Base-by-base conservation (phyloP, 148 eudicot species). In the Rhododendron simsii region DNA sequence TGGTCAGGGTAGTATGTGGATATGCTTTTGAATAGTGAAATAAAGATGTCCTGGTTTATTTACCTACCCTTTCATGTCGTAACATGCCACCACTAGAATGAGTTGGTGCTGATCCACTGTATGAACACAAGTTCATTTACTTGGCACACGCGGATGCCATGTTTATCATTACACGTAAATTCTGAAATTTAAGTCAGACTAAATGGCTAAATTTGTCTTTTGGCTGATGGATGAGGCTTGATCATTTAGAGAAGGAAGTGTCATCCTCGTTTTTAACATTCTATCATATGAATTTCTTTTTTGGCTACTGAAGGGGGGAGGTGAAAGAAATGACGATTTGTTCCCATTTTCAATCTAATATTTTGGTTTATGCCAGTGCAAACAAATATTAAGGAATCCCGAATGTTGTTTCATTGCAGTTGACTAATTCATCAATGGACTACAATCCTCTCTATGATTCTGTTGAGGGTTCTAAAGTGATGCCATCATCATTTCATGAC, bases 401-500 rank as follows among this genome's bases (percentile, higher is more conserved):
- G 15, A 33, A 48, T 55, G 18, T 87, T 59, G 75, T 69, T 69
- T 69, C 81, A 55, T 88, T 93, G 89, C 87, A 97, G 99, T 86
- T 97, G 91, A 94, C 91, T 39, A 91, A 91, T 89, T 87, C 91
- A 51, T 91, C 98, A 76, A 91, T 94, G 95, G 98, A 94, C 78
- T 90, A 94, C 75, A 84, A 94, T 86, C 98, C 98, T 51, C 88
- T 92, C 51, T 97, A 97, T 84, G 98, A 97, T 86, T 94, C 91
- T 75, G 98, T 94, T 79, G 92, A 94, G 90, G 96, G 94, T 82
- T 90, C 85, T 39, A 90, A 88, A 18, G 95, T 93, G 89, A 92
- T 95, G 94, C 98, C 98, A 85, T 93, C 98, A 39, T 95, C 99
- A 65, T 94, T 97, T 90, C 98, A 97, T 91, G 99, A 97, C 82